Conservation (phyloP, 116 monocot genomes). For the Zostera marina region DNA sequence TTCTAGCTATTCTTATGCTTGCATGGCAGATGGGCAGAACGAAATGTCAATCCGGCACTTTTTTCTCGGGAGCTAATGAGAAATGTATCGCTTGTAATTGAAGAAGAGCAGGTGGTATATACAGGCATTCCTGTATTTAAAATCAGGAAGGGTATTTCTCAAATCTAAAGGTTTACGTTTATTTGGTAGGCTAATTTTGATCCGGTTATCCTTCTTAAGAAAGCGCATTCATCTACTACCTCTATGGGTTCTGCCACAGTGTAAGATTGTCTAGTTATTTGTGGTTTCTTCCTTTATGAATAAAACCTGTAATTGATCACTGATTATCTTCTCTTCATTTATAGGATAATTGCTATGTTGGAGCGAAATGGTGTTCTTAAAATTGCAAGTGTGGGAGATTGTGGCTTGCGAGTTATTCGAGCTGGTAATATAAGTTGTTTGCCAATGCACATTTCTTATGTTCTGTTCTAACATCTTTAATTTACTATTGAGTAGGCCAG, state of each 20-base stretch:
- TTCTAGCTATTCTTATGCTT: constrained; percentile 28
- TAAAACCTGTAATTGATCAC: background rate
- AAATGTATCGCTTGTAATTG: constrained; percentile 40
- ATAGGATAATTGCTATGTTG: constrained; percentile 65
- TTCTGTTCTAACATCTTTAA: constrained; percentile 1
- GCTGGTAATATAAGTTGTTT: too few relatives aligned
- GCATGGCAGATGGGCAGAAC: constrained; percentile 73
- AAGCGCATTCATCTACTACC: constrained; percentile 73
- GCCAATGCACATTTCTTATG: too few relatives aligned
- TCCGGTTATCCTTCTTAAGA: constrained; percentile 66
- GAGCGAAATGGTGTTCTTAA: constrained; percentile 62
- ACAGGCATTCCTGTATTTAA: too few relatives aligned
- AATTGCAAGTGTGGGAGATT: constrained; percentile 87
- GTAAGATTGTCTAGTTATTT: constrained; percentile 25
- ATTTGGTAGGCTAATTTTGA: constrained; percentile 48
- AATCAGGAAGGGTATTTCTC: background rate
- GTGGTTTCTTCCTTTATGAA: background rate
- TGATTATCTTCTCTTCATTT: background rate
- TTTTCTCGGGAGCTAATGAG: constrained; percentile 76
- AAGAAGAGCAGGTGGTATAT: constrained; percentile 69
- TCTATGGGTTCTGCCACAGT: constrained; percentile 77
- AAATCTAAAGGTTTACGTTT: background rate
- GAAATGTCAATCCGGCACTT: constrained; percentile 66
- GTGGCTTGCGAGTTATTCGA: constrained; percentile 68
- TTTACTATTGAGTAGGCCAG: constrained; percentile 24